Base-by-base conservation (phyloP, 2,329 filamentous ascomycete species). In the Microdochium nivale region DNA sequence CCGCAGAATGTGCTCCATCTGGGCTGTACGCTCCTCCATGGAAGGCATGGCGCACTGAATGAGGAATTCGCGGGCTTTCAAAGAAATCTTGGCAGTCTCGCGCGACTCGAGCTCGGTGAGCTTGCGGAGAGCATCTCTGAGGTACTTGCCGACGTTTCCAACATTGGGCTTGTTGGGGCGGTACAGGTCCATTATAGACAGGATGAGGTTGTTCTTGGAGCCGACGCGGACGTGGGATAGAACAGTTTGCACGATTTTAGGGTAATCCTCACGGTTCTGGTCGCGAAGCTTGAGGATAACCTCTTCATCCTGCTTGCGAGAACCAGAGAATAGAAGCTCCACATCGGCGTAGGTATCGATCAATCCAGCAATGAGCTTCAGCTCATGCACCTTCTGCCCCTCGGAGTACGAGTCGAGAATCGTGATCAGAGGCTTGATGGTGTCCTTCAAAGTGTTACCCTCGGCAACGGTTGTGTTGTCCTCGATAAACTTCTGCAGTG, bases 1-100 rank as follows among this genome's bases (percentile, higher is more conserved):
- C 54, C 91, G 88, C 51, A 99, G 79, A 58, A 99, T 99, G 70
- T 97, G 92, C 76, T 97, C 94, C 92, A 99, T 96, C 75, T 99
- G 94, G 7, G 87, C 81, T 25, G 88, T 88, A 60, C 94, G 86
- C 78, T 99, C 94, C 70, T 97, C 94, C 21, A 99, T 78, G 2
- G 94, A 99, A 19, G 94, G 94, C 67, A 99, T 81, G 51, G 94
- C 91, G 67, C 90, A 96, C 72, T 97, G 94, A 57, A 99, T 99
- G 63, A 99, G 85, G 49, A 97, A 86, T 74, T 99, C 94, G 66
- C 94, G 88, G 47, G 94, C 92, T 79, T 99, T 99, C 59, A 99
- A 80, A 0, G 92, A 90, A 43, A 99, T 92, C 83, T 97, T 99
- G 58, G 92, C 89, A 11, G 92, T 94, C 49, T 79, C 65, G 75